These are phyloP conservation scores for Citrus sinensis DNA, from an alignment of 345 rosid genomes.

Conservation along the genomic window DNA sequence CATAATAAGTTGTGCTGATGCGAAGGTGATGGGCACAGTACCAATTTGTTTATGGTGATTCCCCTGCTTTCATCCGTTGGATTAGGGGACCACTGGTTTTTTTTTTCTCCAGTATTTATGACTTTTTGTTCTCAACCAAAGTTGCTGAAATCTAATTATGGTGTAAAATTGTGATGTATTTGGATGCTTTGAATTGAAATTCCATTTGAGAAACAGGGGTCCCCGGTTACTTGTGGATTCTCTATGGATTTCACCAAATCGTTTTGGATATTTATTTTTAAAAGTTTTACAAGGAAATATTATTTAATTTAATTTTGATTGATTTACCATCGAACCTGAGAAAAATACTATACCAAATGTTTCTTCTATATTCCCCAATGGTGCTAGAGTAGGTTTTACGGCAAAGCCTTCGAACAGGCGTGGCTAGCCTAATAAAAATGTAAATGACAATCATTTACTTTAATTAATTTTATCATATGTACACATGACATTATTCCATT, in stretches of 20 bases:
- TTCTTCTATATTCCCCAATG: no score
- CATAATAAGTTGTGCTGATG: conserved; percentile 11
- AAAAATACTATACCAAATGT: no score
- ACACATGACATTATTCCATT: no score
- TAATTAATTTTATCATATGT: no score
- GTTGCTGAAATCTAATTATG: conserved; percentile 10
- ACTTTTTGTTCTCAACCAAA: conserved; percentile 23
- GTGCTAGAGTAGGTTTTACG: no score
- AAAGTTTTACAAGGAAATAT: background rate
- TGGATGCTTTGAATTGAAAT: background rate
- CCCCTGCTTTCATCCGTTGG: background rate
- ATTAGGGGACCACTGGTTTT: conserved; percentile 21
- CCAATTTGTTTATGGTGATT: background rate
- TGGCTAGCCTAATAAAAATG: no score
- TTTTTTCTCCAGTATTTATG: conserved; percentile 3
- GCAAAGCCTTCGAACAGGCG: no score
- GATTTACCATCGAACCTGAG: no score
- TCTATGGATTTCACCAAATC: background rate
- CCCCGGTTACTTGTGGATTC: background rate
- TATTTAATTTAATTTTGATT: background rate
- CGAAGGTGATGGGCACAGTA: conserved; percentile 7
- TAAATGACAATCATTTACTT: no score
- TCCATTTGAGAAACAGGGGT: background rate
- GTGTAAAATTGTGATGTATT: background rate
- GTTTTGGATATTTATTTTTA: background rate